Evolutionary conservation across 2,329 filamentous ascomycete species (phyloP).

Genomic region (Beauveria pseudobassiana): DNA sequence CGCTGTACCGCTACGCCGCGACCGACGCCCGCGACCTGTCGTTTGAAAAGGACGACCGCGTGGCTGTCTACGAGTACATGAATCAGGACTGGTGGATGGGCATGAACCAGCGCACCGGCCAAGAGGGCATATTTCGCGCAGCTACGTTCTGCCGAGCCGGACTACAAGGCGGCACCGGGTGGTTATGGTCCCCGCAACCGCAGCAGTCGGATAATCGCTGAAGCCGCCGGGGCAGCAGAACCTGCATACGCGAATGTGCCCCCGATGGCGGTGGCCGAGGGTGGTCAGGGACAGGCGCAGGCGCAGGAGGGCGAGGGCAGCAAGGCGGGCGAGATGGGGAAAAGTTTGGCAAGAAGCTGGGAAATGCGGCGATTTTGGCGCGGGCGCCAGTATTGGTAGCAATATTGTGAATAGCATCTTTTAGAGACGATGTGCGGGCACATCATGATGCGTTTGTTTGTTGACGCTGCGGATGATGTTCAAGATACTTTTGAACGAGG

Average conservation of each 20-base stretch:
- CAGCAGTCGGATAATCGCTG: constrained; percentile 32
- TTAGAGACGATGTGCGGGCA: constrained; percentile 38
- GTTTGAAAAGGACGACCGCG: constrained; percentile 71
- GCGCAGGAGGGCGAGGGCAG: constrained; percentile 24
- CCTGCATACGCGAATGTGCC: constrained; percentile 66
- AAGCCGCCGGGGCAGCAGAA: constrained; percentile 44
- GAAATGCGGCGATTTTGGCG: constrained; percentile 77
- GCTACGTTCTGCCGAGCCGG: constrained; percentile 71
- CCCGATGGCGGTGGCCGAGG: constrained; percentile 63
- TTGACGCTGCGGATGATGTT: not conserved
- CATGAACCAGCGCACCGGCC: constrained; percentile 70
- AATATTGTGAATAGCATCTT: constrained; percentile 91
- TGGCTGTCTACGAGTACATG: constrained; percentile 85
- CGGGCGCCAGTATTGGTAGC: constrained; percentile 81
- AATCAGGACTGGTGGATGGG: constrained; percentile 98
- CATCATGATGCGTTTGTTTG: not conserved
- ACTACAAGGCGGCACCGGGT: constrained; percentile 36
- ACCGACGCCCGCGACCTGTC: constrained; percentile 74
- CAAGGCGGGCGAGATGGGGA: constrained; percentile 69
- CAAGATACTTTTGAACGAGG: too few species aligned
- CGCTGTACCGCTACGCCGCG: constrained; percentile 76
- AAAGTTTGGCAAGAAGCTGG: constrained; percentile 94
- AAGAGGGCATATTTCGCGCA: constrained; percentile 90
- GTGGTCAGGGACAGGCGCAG: constrained; percentile 25
- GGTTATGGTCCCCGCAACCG: constrained; percentile 26